Conservation (phyloP, 495 filamentous ascomycete genomes). For the Penicillium tannophilum region DNA sequence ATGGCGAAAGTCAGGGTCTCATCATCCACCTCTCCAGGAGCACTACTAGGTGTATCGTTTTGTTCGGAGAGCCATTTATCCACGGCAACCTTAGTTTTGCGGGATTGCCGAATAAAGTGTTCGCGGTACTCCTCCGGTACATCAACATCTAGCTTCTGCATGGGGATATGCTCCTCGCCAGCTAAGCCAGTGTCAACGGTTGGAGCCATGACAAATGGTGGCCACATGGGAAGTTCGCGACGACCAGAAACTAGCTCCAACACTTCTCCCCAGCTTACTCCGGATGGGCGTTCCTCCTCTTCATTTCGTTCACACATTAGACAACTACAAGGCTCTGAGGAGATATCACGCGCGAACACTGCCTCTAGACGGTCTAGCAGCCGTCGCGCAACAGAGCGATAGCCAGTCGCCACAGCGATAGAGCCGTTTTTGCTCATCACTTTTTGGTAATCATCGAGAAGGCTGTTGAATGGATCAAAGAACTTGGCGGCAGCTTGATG, state of each 20-base stretch:
- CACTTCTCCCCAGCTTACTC: conserved; percentile 96
- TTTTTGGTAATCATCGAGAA: conserved; percentile 81
- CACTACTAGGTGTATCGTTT: conserved; percentile 66
- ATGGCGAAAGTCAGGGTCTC: conserved; percentile 92
- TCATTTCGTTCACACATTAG: conserved; percentile 71
- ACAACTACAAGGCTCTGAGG: conserved; percentile 76
- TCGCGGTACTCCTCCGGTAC: conserved; percentile 88
- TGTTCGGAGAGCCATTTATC: conserved; percentile 84
- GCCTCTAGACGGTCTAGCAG: conserved; percentile 90
- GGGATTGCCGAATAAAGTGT: conserved; percentile 84
- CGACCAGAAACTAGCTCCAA: conserved; percentile 89
- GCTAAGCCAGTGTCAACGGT: conserved; percentile 57
- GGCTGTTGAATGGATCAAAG: conserved; percentile 75
- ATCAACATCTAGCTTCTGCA: conserved; percentile 86
- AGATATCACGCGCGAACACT: conserved; percentile 90
- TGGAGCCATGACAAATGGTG: conserved; percentile 72
- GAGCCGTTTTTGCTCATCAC: conserved; percentile 84
- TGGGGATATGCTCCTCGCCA: conserved; percentile 57
- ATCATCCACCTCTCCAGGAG: conserved; percentile 85
- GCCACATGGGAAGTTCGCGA: conserved; percentile 82
- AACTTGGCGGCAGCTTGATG: conserved; percentile 58
- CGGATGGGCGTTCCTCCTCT: conserved; percentile 56
- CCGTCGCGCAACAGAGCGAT: conserved; percentile 88
- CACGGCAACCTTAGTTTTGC: conserved; percentile 81
- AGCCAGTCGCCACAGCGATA: conserved; percentile 93